These are phyloP conservation scores for Avena eriantha DNA, from an alignment of 176 grass and related monocot species.

Conservation along the genomic window DNA sequence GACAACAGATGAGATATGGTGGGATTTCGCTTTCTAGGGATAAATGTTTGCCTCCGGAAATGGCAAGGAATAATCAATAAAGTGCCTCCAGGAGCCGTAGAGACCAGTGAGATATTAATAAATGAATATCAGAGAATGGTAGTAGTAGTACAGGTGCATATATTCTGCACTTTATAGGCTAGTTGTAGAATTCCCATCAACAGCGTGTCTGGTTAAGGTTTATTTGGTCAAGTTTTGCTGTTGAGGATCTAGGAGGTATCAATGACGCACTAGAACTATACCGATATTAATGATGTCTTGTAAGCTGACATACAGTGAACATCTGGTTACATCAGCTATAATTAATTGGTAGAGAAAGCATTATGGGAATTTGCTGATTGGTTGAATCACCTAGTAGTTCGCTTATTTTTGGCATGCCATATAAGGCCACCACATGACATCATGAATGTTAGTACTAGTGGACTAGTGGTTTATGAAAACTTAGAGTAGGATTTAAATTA, in stretches of 20 bases:
- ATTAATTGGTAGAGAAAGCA: background rate
- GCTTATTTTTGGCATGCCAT: background rate
- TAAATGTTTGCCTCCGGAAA: slow-evolving; percentile 27
- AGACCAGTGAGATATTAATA: background rate
- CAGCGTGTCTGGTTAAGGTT: background rate
- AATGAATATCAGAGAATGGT: background rate
- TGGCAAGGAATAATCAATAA: slow-evolving; percentile 38
- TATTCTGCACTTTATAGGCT: slow-evolving; percentile 10
- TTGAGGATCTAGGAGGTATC: background rate
- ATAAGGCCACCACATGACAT: background rate
- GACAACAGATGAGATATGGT: slow-evolving; percentile 25
- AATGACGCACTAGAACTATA: background rate
- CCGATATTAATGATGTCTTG: background rate
- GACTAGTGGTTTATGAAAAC: slow-evolving; percentile 11
- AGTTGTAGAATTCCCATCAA: background rate
- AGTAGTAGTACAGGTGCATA: slow-evolving; percentile 18
- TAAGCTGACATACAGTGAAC: background rate
- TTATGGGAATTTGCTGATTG: background rate
- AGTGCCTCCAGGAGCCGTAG: slow-evolving; percentile 31
- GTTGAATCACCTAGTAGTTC: background rate
- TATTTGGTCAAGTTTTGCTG: background rate
- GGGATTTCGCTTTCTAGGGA: slow-evolving; percentile 44
- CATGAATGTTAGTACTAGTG: background rate
- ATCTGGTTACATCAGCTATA: background rate
- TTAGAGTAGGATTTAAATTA: background rate